Percentiles rank a stretch among this genome's conserved stretches.
Conservation (phyloP, 2,329 filamentous ascomycete genomes). For the Fusarium sp. region DNA sequence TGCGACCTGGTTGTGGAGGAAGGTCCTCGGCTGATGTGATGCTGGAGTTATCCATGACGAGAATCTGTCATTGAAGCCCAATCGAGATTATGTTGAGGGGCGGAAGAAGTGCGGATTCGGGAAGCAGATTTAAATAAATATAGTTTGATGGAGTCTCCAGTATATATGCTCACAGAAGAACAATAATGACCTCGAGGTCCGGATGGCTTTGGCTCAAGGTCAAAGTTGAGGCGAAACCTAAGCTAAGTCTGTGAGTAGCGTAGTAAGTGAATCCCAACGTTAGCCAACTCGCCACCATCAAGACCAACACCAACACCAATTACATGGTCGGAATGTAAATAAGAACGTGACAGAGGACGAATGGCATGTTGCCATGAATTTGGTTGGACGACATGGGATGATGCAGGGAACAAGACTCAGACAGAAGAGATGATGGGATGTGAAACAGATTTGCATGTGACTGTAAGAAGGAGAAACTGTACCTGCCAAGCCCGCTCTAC, state of each 20-base stretch:
- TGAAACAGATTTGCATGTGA: constrained; percentile 48
- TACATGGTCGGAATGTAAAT: constrained; percentile 34
- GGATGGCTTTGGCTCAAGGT: constrained; percentile 2
- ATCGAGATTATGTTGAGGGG: constrained; percentile 4
- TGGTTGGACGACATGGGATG: constrained; percentile 21
- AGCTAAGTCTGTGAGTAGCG: constrained; percentile 22
- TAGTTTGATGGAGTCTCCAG: background rate
- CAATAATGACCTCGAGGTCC: background rate
- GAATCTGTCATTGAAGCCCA: constrained; percentile 19
- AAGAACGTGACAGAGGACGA: constrained; percentile 39
- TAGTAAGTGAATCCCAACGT: constrained; percentile 1
- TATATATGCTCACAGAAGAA: background rate
- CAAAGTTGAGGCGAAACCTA: constrained; percentile 9
- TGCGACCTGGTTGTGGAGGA: constrained; percentile 52
- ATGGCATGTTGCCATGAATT: constrained; percentile 37
- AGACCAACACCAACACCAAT: constrained; percentile 31
- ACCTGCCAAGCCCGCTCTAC: constrained; percentile 20
- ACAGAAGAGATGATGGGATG: constrained; percentile 32
- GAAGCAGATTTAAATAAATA: background rate
- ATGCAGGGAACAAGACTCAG: constrained; percentile 21
- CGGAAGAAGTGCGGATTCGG: background rate
- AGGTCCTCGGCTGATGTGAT: constrained; percentile 30
- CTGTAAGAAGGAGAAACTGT: constrained; percentile 18
- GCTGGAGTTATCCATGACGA: constrained; percentile 41
- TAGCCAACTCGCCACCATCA: constrained; percentile 18